phyloP scores from a whole-genome alignment of 169 alveolate genomes.

The Perkinsus marinus region DNA sequence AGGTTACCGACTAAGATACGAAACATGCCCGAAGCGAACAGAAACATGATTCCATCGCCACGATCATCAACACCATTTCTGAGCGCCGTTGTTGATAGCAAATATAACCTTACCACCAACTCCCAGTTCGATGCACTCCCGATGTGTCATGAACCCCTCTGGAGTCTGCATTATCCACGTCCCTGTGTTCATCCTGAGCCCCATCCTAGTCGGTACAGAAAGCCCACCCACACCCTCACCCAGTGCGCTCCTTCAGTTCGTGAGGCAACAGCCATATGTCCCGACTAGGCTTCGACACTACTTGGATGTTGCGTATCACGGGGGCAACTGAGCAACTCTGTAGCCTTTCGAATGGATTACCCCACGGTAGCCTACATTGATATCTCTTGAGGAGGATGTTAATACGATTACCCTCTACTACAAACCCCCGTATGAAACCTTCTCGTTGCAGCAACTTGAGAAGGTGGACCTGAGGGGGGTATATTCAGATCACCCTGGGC shows the following conservation, averaged over 20 bases:
- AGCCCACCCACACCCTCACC: not conserved
- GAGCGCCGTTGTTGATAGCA: too few species aligned
- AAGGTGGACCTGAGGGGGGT: constrained; percentile 2
- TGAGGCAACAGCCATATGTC: constrained; percentile 77
- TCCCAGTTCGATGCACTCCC: too few species aligned
- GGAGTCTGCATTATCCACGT: too few species aligned
- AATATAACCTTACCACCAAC: too few species aligned
- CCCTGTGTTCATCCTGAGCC: too few species aligned
- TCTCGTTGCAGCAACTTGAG: constrained; percentile 56
- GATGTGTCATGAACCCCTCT: too few species aligned
- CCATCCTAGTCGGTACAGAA: not conserved
- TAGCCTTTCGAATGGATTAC: too few species aligned
- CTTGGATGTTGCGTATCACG: constrained; percentile 66
- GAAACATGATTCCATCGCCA: too few species aligned
- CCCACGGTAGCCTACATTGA: constrained; percentile 51
- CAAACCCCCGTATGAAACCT: constrained; percentile 68
- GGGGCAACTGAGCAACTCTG: constrained; percentile 6
- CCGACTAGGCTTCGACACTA: constrained; percentile 70
- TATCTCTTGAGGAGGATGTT: constrained; percentile 63
- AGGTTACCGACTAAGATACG: not conserved
- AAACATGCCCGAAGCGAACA: too few species aligned
- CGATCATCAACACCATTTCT: too few species aligned
- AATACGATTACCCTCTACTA: constrained; percentile 64
- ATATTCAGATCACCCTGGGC: not conserved
- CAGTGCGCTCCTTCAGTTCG: constrained; percentile 67